These are phyloP conservation scores for Tulasnella sp. DNA, from an alignment of 768 basidiomycete genomes.

Conservation along the genomic window DNA sequence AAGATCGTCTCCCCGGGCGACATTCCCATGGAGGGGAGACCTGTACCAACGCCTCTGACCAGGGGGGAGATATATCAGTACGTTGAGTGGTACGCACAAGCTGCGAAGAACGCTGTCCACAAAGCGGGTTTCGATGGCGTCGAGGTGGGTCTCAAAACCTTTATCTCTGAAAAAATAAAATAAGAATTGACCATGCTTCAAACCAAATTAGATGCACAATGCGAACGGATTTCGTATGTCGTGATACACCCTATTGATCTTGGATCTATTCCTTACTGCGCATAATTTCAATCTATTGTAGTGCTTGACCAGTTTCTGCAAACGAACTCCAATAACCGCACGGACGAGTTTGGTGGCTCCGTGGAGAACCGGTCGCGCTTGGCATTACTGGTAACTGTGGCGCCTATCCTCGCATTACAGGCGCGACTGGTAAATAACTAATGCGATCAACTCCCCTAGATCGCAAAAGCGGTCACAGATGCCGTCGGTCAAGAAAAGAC, in stretches of 20 bases:
- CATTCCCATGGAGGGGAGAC: background rate
- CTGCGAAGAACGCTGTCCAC: constrained; percentile 24
- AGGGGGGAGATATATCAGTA: constrained; percentile 23
- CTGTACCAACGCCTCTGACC: constrained; percentile 16
- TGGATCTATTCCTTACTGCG: constrained; percentile 14
- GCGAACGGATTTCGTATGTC: constrained; percentile 2
- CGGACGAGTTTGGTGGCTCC: constrained; percentile 32
- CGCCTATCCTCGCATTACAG: background rate
- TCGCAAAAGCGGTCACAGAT: constrained; percentile 24
- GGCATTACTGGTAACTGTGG: constrained; percentile 17
- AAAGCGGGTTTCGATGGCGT: constrained; percentile 61
- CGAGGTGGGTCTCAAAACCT: constrained; percentile 27
- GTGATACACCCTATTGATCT: background rate
- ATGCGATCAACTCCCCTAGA: background rate
- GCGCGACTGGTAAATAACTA: background rate
- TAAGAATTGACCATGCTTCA: constrained; percentile 25
- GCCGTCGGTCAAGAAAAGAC: constrained; percentile 28
- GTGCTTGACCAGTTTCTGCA: constrained; percentile 26
- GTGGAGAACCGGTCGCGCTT: constrained; percentile 32
- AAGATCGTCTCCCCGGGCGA: constrained; percentile 15
- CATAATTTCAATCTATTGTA: too few species aligned
- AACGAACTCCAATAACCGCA: constrained; percentile 25
- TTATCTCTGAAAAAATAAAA: too few species aligned
- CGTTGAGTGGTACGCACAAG: constrained; percentile 22
- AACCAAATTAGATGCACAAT: constrained; percentile 25